Evolutionary conservation across 768 basidiomycete genomes (phyloP).

Genomic region (Candolleomyces aberdarensis): DNA sequence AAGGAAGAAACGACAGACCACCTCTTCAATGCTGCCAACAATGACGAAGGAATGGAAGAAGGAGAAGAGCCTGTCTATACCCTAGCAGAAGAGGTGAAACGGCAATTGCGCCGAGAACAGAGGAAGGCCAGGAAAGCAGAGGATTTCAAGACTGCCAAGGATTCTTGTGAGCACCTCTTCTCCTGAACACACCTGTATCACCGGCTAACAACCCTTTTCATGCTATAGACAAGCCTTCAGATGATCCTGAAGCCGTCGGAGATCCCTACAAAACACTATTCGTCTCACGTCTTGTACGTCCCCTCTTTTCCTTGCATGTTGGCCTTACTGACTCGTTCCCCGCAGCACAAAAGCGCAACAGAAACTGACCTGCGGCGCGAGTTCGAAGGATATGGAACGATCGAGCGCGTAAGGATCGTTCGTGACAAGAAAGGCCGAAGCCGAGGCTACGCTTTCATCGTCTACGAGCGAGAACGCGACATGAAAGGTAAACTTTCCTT

Average conservation of each 20-base stretch:
- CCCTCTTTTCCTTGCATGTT: constrained; percentile 13
- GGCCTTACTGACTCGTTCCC: constrained; percentile 5
- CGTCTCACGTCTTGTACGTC: constrained; percentile 79
- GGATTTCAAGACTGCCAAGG: constrained; percentile 76
- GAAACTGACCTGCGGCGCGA: constrained; percentile 92
- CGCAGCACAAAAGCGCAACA: constrained; percentile 85
- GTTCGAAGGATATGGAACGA: constrained; percentile 92
- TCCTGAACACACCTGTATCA: not conserved
- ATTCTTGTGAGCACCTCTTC: constrained; percentile 60
- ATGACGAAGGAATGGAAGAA: constrained; percentile 69
- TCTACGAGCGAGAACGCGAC: constrained; percentile 96
- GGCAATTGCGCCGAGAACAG: constrained; percentile 75
- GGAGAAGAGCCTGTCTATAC: constrained; percentile 81
- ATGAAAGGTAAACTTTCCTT: constrained; percentile 81
- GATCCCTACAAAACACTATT: constrained; percentile 99
- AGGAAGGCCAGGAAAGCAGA: constrained; percentile 73
- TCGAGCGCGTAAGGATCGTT: constrained; percentile 93
- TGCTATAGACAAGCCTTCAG: constrained; percentile 83
- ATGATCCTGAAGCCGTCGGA: constrained; percentile 86
- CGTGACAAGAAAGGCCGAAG: constrained; percentile 86
- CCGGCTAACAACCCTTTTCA: constrained; percentile 12
- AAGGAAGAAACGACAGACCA: constrained; percentile 75
- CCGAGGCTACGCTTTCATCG: constrained; percentile 93
- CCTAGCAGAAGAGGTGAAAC: constrained; percentile 77
- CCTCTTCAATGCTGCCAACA: constrained; percentile 51